phyloP scores from a whole-genome alignment of 2,329 filamentous ascomycete species.

The Verticillium klebahnii region DNA sequence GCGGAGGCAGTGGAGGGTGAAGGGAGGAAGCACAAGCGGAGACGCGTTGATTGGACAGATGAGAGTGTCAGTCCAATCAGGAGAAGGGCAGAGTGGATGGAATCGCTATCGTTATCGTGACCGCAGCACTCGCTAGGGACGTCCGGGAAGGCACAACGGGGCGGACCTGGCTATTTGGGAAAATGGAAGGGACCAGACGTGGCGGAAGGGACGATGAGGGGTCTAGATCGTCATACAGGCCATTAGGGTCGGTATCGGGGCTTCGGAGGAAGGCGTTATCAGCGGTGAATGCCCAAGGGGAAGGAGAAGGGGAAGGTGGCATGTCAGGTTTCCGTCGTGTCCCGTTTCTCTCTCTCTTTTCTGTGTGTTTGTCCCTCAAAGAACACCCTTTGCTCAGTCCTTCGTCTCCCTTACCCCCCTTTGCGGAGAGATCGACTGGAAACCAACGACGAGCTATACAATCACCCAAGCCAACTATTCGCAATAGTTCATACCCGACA shows the following conservation, averaged over 20 bases:
- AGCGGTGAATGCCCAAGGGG: background rate
- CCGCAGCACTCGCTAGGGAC: background rate
- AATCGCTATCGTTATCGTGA: background rate
- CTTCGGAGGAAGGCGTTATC: background rate
- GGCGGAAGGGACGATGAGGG: background rate
- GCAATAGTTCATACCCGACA: background rate
- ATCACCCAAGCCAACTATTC: background rate
- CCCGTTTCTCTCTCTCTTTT: background rate
- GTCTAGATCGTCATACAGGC: background rate
- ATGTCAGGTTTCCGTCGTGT: background rate
- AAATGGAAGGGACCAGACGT: background rate
- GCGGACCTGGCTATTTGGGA: background rate
- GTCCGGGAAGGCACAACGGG: background rate
- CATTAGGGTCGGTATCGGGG: background rate
- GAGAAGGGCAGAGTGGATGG: background rate
- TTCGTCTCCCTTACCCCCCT: background rate
- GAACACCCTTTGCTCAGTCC: background rate
- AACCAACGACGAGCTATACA: background rate
- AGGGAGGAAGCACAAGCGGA: background rate
- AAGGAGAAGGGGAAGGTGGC: background rate
- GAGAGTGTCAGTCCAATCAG: background rate
- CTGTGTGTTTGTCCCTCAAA: background rate
- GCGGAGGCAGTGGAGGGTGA: background rate
- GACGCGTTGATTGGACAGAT: background rate
- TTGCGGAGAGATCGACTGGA: background rate